Conservation (phyloP, 768 basidiomycete genomes). For the Asterophora lycoperdoides region DNA sequence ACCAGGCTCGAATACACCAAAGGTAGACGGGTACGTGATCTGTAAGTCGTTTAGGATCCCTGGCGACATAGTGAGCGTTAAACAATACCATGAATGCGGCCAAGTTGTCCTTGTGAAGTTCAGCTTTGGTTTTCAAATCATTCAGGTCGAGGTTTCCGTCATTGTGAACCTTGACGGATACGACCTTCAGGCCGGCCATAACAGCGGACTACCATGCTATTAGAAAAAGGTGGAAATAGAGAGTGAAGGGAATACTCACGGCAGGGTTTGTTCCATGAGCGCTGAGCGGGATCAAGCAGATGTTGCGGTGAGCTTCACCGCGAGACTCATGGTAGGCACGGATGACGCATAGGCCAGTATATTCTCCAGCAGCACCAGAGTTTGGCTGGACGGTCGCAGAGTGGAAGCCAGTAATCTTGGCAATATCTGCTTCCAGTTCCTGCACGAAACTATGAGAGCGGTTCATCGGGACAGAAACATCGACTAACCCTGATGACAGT, state of each 20-base stretch:
- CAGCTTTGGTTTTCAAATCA: constrained; percentile 84
- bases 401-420: constrained; percentile 94
- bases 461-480: background rate
- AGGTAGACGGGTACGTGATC: constrained; percentile 98
- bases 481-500: constrained; percentile 65
- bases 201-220: constrained; percentile 73
- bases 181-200: constrained; percentile 96
- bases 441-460: constrained; percentile 21
- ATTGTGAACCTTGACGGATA: constrained; percentile 83
- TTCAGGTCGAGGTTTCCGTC: constrained; percentile 88
- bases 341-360: constrained; percentile 92
- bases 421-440: constrained; percentile 90
- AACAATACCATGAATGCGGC: constrained; percentile 88
- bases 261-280: constrained; percentile 99
- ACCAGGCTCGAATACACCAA: constrained; percentile 95
- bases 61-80: background rate
- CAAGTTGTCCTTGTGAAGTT: constrained; percentile 84
- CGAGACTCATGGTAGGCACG: constrained; percentile 90
- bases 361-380: constrained; percentile 97
- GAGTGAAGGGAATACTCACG: constrained; percentile 41
- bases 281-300: constrained; percentile 91
- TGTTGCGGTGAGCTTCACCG: constrained; percentile 79
- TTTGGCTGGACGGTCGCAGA: constrained; percentile 97
- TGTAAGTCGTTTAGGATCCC: constrained; percentile 23
- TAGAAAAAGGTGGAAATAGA: constrained; percentile 5